Evolutionary conservation across 495 filamentous ascomycete species (phyloP), one percentile per base, ranked within the genome.

Genomic region (Penicillium roqueforti): DNA sequence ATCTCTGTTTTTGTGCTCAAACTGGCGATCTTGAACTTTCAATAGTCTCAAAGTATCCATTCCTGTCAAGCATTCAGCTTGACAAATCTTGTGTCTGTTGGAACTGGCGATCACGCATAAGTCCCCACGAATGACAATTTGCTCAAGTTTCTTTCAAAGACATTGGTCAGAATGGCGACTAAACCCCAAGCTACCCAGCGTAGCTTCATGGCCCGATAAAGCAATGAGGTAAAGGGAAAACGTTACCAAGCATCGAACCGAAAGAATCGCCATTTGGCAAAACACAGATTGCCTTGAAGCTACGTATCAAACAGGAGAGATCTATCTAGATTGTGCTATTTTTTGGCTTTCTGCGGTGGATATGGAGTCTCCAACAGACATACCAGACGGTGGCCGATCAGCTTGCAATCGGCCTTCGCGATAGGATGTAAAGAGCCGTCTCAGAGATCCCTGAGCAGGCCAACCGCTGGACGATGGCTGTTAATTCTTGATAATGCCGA

Each of bases 281-380:
- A 51, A 79, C 79, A 0, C 78, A 80, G 50, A 58, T 83, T n/a
- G 73, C 68, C 1, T 49, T 84, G 8, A 72, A 78, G 48, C 47
- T 80, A 70, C 71, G 0, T 76, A 77, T 53, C 66, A 69, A 53
- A 47, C 63, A 6, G 68, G 60, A 55, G 69, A 73, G 9, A 41
- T 58, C 16, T 44, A 69, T 6, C 57, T 68, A 1, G 66, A 74
- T 1, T 78, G 66, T 43, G 76, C 77, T 1, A 54, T 82, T 22
- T 72, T 82, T 45, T 84, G 79, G 80, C 56, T 83, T 13, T 64
- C 70, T 1, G 73, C 71, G 0, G 52, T 69, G 1, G 75, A 64
- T 36, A 10, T 45, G 0, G 74, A 71, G 50, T 14, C 66, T 83
- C 28, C 61, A 80, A 9, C 72, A 79, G 56, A 65, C 73, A 0